These are phyloP conservation scores for Talaromyces funiculosus DNA, from an alignment of 2,329 filamentous ascomycete genomes.

Conservation along the genomic window DNA sequence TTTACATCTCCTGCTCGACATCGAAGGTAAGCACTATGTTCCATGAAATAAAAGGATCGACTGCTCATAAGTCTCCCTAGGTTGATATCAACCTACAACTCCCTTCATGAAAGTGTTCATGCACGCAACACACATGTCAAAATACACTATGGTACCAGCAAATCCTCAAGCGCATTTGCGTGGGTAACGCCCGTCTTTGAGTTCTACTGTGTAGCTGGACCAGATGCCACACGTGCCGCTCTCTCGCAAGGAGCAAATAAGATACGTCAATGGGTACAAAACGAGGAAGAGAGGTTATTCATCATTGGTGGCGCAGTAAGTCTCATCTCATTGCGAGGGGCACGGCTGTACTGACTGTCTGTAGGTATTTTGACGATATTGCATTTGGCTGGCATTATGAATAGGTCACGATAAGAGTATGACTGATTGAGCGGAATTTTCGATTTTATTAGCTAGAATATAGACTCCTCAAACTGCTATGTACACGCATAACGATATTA, in stretches of 20 bases:
- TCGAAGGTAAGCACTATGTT: conserved; percentile 46
- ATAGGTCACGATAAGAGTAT: background rate
- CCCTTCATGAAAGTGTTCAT: conserved; percentile 79
- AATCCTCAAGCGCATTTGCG: conserved; percentile 72
- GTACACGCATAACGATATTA: background rate
- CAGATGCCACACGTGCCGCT: conserved; percentile 55
- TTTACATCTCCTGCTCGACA: conserved; percentile 58
- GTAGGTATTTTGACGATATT: conserved; percentile 7
- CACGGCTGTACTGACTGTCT: background rate
- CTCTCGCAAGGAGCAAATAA: conserved; percentile 82
- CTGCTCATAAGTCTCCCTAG: conserved; percentile 28
- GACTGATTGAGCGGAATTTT: background rate
- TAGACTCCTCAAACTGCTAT: background rate
- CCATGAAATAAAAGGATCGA: conserved; percentile 17
- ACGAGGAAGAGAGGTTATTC: conserved; percentile 89
- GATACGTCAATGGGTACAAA: conserved; percentile 83
- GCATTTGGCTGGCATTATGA: background rate
- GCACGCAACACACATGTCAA: conserved; percentile 77
- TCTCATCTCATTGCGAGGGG: background rate
- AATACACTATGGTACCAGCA: conserved; percentile 71
- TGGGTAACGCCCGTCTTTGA: conserved; percentile 92
- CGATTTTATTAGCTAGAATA: background rate
- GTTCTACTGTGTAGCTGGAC: conserved; percentile 88
- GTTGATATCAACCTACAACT: conserved; percentile 78
- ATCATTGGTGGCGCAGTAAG: conserved; percentile 92